Conservation (phyloP, 139 green algal genomes). For the Closterium sp. region DNA sequence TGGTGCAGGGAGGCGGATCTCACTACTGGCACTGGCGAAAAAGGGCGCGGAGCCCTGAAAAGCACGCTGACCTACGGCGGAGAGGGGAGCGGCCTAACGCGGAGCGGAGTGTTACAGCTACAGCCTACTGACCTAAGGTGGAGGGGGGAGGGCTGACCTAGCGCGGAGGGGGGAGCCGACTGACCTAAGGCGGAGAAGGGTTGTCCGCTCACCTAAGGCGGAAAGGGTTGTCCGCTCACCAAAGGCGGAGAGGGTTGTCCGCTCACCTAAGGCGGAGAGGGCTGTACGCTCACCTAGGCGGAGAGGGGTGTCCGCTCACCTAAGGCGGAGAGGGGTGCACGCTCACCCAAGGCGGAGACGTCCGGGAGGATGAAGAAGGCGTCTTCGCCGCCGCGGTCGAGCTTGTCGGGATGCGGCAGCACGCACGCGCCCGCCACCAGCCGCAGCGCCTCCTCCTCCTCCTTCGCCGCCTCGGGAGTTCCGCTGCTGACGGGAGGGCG, state of each 20-base stretch:
- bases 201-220: not conserved
- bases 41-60: too few relatives aligned
- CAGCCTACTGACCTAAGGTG: too few relatives aligned
- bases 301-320: not conserved
- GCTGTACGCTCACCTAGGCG: not conserved
- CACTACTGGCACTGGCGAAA: too few relatives aligned
- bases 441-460: conserved; percentile 7
- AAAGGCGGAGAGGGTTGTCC: too few relatives aligned
- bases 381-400: conserved; percentile 80
- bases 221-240: not conserved
- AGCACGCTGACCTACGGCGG: too few relatives aligned
- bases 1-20: too few relatives aligned
- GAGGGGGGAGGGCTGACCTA: not conserved
- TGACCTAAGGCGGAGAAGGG: not conserved
- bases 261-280: not conserved
- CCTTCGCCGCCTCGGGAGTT: not conserved
- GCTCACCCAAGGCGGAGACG: conserved; percentile 44
- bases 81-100: too few relatives aligned
- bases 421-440: conserved; percentile 47
- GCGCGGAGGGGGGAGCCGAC: not conserved
- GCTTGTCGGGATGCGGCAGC: conserved; percentile 80
- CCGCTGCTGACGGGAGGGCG: not conserved
- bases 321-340: not conserved
- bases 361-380: conserved; percentile 74
- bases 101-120: too few relatives aligned